These are phyloP conservation scores for Favolaschia claudopus DNA, from an alignment of 768 basidiomycete genomes.

Conservation along the genomic window DNA sequence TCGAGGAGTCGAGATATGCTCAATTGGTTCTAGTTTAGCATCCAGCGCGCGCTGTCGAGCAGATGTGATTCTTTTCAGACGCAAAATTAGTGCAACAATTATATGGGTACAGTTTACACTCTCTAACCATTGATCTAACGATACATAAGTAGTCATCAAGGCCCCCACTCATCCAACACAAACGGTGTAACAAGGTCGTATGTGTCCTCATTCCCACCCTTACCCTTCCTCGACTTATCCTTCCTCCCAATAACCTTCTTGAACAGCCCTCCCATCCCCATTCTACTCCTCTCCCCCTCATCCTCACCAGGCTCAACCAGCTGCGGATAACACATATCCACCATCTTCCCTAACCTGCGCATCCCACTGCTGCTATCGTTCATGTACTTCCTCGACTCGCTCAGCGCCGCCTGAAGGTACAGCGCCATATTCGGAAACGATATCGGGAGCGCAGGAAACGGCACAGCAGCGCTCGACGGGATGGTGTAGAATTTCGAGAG, in stretches of 20 bases:
- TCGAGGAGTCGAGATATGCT: too few species aligned
- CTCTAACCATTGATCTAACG: slow-evolving; percentile 9
- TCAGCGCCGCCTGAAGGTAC: slow-evolving; percentile 76
- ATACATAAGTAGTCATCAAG: slow-evolving; percentile 15
- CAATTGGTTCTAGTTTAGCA: too few species aligned
- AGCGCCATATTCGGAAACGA: slow-evolving; percentile 77
- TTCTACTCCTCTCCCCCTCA: slow-evolving; percentile 49
- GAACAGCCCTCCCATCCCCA: slow-evolving; percentile 62
- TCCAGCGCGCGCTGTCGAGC: too few species aligned
- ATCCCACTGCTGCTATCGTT: slow-evolving; percentile 67
- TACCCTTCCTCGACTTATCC: slow-evolving; percentile 45
- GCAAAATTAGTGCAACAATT: background rate
- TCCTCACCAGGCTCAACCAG: slow-evolving; percentile 35
- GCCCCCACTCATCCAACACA: slow-evolving; percentile 76
- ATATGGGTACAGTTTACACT: background rate
- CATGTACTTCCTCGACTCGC: slow-evolving; percentile 68
- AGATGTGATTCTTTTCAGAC: too few species aligned
- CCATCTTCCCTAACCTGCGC: slow-evolving; percentile 73
- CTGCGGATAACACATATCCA: slow-evolving; percentile 71
- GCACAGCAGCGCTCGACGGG: slow-evolving; percentile 63
- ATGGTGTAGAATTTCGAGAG: slow-evolving; percentile 77
- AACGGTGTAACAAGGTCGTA: slow-evolving; percentile 87
- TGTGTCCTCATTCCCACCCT: slow-evolving; percentile 74
- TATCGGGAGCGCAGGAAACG: slow-evolving; percentile 77
- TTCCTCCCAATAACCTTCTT: slow-evolving; percentile 67